phyloP scores from a whole-genome alignment of 2,329 filamentous ascomycete species.

The Podosphaera fusca region DNA sequence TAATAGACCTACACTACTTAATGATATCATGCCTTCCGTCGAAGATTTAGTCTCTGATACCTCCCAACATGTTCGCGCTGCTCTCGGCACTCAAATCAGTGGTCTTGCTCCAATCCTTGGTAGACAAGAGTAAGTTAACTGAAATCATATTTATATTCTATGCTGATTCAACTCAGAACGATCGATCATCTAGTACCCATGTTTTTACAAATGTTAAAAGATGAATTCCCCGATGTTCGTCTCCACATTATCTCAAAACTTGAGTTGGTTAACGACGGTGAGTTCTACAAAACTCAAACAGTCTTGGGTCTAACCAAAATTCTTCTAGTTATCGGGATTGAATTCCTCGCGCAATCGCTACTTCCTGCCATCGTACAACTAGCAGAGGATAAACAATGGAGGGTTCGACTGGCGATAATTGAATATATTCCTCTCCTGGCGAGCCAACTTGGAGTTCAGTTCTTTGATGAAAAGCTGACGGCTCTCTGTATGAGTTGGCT shows the following conservation, averaged over 20 bases:
- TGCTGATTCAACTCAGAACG: conserved; percentile 32
- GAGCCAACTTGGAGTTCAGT: conserved; percentile 84
- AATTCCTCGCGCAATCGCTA: conserved; percentile 84
- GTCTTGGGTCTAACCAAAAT: conserved; percentile 5
- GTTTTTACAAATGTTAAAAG: conserved; percentile 99
- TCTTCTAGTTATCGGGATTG: conserved; percentile 72
- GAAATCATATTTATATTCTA: conserved; percentile 2
- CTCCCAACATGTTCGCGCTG: conserved; percentile 89
- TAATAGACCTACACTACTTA: conserved; percentile 66
- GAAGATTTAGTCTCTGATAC: conserved; percentile 91
- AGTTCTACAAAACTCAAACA: conserved; percentile 8
- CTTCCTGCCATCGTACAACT: conserved; percentile 93
- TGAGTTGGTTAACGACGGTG: conserved; percentile 89
- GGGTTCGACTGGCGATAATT: conserved; percentile 91
- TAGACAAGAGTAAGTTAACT: conserved; percentile 57
- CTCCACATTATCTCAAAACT: conserved; percentile 99
- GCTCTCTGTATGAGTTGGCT: conserved; percentile 96
- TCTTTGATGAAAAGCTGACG: conserved; percentile 95
- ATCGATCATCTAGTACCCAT: conserved; percentile 92
- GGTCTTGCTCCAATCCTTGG: conserved; percentile 89
- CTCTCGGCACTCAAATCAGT: conserved; percentile 89
- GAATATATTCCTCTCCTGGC: conserved; percentile 96
- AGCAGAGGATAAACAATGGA: conserved; percentile 98
- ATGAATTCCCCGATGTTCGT: conserved; percentile 93
- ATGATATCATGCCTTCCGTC: conserved; percentile 89